Percentiles rank a stretch among this genome's conserved stretches.
Conservation (phyloP, 2,329 filamentous ascomycete species). For the Thielaviopsis ethacetica region DNA sequence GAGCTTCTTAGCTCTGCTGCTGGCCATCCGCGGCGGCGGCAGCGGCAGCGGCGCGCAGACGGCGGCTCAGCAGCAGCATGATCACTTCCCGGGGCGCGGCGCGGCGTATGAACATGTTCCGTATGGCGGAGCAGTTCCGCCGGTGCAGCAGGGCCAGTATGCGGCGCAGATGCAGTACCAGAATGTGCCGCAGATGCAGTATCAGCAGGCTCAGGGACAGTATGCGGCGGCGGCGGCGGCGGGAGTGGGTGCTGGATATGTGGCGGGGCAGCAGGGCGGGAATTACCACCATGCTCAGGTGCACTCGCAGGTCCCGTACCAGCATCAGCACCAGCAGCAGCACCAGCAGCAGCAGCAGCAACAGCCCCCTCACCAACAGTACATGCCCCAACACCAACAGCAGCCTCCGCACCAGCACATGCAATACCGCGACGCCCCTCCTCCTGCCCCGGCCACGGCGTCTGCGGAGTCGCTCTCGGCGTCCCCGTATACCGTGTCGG, state of each 20-base stretch:
- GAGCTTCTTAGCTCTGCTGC: conserved; percentile 34
- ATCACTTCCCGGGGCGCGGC: not conserved
- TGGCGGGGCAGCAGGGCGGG: not conserved
- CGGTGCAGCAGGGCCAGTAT: conserved; percentile 18
- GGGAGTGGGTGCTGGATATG: not conserved
- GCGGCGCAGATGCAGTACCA: conserved; percentile 14
- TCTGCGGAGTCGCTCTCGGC: not conserved
- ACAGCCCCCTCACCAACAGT: not conserved
- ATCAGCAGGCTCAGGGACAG: not conserved
- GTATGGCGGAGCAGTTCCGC: not conserved
- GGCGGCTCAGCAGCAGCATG: conserved; percentile 11
- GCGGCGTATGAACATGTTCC: not conserved
- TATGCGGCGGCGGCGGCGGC: no score
- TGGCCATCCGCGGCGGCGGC: conserved; percentile 25
- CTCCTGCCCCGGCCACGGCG: not conserved
- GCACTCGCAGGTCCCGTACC: not conserved
- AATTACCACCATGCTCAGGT: not conserved
- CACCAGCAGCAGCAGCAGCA: conserved; percentile 1
- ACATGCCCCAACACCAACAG: not conserved
- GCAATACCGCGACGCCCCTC: not conserved
- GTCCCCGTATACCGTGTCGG: not conserved
- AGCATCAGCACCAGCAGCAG: not conserved
- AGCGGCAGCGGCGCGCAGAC: conserved; percentile 10
- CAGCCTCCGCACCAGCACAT: not conserved
- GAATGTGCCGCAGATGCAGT: not conserved